Evolutionary conservation across 1,284 basidiomycete species (phyloP).

Genomic region (Ustilago crameri): DNA sequence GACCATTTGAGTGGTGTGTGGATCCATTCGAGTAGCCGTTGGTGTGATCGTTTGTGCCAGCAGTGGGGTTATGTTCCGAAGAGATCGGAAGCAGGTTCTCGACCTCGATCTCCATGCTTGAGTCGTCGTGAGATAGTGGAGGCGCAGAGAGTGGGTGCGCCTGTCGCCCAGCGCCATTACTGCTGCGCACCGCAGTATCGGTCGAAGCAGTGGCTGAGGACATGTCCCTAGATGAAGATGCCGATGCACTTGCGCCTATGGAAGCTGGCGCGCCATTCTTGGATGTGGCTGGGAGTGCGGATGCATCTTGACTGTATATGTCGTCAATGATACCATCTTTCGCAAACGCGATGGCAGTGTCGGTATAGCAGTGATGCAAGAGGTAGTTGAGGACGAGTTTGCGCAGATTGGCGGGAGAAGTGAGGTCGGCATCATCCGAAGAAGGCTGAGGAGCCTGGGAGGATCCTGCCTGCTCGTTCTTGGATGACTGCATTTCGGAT

Average conservation of each 20-base stretch:
- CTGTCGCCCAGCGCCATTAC: slow-evolving; percentile 26
- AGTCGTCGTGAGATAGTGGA: slow-evolving; percentile 56
- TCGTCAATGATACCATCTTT: slow-evolving; percentile 72
- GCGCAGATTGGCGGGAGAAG: slow-evolving; percentile 64
- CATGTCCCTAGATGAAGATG: slow-evolving; percentile 11
- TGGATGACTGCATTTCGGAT: slow-evolving; percentile 32
- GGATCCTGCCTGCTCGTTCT: slow-evolving; percentile 8
- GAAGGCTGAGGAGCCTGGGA: slow-evolving; percentile 16
- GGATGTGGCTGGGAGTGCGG: slow-evolving; percentile 7
- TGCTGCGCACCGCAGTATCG: slow-evolving; percentile 3
- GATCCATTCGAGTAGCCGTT: slow-evolving; percentile 28
- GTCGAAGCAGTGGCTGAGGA: neutral
- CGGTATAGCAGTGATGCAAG: slow-evolving; percentile 77
- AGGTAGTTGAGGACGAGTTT: slow-evolving; percentile 84
- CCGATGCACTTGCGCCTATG: neutral
- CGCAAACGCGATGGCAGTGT: slow-evolving; percentile 78
- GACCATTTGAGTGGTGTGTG: slow-evolving; percentile 16
- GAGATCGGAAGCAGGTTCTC: slow-evolving; percentile 50
- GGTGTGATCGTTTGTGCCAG: slow-evolving; percentile 11
- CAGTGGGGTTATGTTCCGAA: slow-evolving; percentile 16
- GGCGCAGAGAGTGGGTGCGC: slow-evolving; percentile 56
- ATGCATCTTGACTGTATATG: slow-evolving; percentile 24
- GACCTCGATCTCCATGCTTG: slow-evolving; percentile 58
- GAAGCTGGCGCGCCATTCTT: slow-evolving; percentile 10
- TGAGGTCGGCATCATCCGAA: slow-evolving; percentile 44